Conservation (phyloP, 495 filamentous ascomycete genomes). For the Penicillium soppii region DNA sequence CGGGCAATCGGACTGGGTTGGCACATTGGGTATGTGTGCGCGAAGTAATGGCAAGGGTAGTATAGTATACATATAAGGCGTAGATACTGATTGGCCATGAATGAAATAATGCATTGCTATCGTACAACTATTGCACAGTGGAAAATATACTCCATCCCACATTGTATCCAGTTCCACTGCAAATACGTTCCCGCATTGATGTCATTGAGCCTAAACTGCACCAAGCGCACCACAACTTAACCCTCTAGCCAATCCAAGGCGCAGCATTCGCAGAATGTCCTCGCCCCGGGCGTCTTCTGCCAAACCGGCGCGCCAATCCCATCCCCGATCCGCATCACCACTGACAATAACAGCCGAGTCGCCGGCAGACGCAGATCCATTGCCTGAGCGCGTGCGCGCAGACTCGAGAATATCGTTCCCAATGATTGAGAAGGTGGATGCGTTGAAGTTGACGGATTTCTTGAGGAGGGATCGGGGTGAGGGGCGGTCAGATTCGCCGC, state of each 20-base stretch:
- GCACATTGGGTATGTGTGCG: not conserved
- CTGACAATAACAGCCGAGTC: conserved; percentile 58
- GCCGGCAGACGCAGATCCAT: conserved; percentile 49
- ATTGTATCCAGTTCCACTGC: not conserved
- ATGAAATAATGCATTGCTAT: conserved; percentile 3
- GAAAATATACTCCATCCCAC: not conserved
- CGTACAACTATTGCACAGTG: not conserved
- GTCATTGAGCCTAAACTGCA: not conserved
- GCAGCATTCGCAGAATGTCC: conserved; percentile 69
- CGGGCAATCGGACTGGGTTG: not conserved
- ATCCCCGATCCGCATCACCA: conserved; percentile 53
- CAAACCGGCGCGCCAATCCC: conserved; percentile 81
- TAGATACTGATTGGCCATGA: not conserved
- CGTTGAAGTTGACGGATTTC: conserved; percentile 59
- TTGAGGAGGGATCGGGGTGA: conserved; percentile 65
- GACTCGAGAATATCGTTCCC: conserved; percentile 68
- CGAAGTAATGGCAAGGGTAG: not conserved
- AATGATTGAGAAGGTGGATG: conserved; percentile 63
- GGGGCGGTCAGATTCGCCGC: conserved; percentile 42
- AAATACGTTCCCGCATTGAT: not conserved
- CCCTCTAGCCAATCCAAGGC: conserved; percentile 70
- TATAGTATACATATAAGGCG: not conserved
- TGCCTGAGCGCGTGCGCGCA: conserved; percentile 49
- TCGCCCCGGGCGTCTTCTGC: conserved; percentile 54
- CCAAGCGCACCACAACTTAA: conserved; percentile 39